These are phyloP conservation scores for Mortierella antarctica DNA, from an alignment of 192 early-diverging fungal genomes.

Conservation along the genomic window DNA sequence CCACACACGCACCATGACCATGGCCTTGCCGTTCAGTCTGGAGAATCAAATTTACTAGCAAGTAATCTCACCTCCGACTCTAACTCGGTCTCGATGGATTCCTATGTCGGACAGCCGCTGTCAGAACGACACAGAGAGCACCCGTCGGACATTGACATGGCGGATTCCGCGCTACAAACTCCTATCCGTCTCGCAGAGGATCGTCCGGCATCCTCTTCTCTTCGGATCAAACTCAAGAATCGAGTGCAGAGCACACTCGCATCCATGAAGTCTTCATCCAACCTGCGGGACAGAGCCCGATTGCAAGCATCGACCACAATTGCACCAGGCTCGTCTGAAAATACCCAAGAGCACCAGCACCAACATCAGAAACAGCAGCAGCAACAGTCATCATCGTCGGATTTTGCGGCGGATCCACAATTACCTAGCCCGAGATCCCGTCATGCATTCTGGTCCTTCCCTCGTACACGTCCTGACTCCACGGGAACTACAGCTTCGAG, in stretches of 20 bases:
- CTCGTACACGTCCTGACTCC: conserved; percentile 26
- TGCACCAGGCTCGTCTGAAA: neutral
- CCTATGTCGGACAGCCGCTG: conserved; percentile 3
- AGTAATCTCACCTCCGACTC: neutral
- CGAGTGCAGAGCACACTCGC: conserved; percentile 32
- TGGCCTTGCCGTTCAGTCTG: neutral
- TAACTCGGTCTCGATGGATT: conserved; percentile 3
- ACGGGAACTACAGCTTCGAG: neutral
- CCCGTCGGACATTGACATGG: conserved; percentile 23
- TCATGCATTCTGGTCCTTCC: conserved; percentile 35
- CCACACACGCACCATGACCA: conserved; percentile 20
- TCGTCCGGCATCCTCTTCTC: conserved; percentile 15
- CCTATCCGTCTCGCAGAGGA: neutral
- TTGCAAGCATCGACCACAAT: neutral
- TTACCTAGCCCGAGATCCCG: neutral
- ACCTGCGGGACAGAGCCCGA: conserved; percentile 31
- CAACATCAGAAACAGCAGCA: conserved; percentile 10
- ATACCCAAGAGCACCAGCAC: neutral
- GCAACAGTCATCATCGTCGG: conserved; percentile 1
- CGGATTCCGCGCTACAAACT: conserved; percentile 8
- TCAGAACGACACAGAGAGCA: neutral
- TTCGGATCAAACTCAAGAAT: conserved; percentile 36
- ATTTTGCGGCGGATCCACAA: neutral
- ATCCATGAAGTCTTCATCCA: conserved; percentile 36
- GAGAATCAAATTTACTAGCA: neutral